Conservation (phyloP, 1,139 yeast species). For the Hansenula lynferdii region DNA sequence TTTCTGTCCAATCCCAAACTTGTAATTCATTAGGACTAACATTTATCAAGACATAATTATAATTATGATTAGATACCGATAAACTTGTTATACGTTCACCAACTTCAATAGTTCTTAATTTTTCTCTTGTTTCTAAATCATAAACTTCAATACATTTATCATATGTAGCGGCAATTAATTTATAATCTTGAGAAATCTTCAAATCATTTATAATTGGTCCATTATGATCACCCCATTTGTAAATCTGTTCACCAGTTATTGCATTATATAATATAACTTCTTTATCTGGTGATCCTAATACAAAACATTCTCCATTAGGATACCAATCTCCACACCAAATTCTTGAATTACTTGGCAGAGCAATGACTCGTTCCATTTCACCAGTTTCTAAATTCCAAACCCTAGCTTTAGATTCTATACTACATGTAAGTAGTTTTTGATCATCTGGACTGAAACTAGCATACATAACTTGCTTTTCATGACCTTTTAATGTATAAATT, state of each 20-base stretch:
- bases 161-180: constrained; percentile 59
- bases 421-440: constrained; percentile 52
- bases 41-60: constrained; percentile 50
- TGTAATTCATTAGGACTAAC: constrained; percentile 77
- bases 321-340: constrained; percentile 75
- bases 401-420: constrained; percentile 58
- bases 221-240: constrained; percentile 16
- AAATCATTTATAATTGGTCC: constrained; percentile 60
- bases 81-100: constrained; percentile 45
- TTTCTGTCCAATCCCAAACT: constrained; percentile 60
- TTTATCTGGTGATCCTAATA: constrained; percentile 77
- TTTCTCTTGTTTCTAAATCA: constrained; percentile 32
- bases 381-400: constrained; percentile 56
- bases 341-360: constrained; percentile 24
- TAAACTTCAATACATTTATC: constrained; percentile 53
- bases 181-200: constrained; percentile 62
- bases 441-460: constrained; percentile 71
- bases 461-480: constrained; percentile 58
- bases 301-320: constrained; percentile 54
- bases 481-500: constrained; percentile 36
- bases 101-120: constrained; percentile 30
- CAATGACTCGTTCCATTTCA: constrained; percentile 9
- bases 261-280: constrained; percentile 59
- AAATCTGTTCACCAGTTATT: constrained; percentile 32
- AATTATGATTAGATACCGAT: constrained; percentile 35